phyloP scores from a whole-genome alignment of 805 yeast species.

The Wickerhamomyces ciferrii region DNA sequence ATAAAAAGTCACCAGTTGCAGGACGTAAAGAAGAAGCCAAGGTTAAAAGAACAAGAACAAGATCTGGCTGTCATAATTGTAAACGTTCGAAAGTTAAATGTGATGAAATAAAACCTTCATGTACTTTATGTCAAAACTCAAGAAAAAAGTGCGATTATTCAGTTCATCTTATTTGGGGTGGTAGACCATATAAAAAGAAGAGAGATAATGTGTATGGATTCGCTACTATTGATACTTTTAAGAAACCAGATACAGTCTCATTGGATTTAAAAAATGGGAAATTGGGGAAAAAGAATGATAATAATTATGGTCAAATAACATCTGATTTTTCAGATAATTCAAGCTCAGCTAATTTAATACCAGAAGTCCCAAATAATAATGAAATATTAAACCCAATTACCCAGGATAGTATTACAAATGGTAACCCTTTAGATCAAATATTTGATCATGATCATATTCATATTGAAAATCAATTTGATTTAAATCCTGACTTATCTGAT shows the following conservation, averaged over 20 bases:
- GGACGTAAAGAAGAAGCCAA: background rate
- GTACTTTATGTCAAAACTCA: constrained; percentile 49
- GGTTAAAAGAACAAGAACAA: constrained; percentile 34
- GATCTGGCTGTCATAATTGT: constrained; percentile 60
- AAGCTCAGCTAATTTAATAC: no score
- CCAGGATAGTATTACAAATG: background rate
- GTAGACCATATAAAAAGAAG: constrained; percentile 53
- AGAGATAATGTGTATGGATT: constrained; percentile 19
- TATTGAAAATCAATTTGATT: no score
- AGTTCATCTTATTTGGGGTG: constrained; percentile 67
- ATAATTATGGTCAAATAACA: no score
- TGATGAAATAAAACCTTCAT: constrained; percentile 60
- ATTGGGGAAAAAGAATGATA: no score
- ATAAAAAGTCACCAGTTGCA: no score
- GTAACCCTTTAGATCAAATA: background rate
- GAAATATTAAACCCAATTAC: no score
- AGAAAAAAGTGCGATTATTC: constrained; percentile 55
- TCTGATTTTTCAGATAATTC: no score
- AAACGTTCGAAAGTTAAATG: constrained; percentile 63
- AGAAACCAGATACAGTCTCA: no score
- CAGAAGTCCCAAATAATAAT: no score
- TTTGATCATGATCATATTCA: no score
- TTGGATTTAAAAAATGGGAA: no score
- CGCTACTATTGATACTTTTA: constrained; percentile 13
- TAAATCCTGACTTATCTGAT: background rate